Evolutionary conservation across 305 asterid genomes (phyloP).

Genomic region (Solanum chacoense): DNA sequence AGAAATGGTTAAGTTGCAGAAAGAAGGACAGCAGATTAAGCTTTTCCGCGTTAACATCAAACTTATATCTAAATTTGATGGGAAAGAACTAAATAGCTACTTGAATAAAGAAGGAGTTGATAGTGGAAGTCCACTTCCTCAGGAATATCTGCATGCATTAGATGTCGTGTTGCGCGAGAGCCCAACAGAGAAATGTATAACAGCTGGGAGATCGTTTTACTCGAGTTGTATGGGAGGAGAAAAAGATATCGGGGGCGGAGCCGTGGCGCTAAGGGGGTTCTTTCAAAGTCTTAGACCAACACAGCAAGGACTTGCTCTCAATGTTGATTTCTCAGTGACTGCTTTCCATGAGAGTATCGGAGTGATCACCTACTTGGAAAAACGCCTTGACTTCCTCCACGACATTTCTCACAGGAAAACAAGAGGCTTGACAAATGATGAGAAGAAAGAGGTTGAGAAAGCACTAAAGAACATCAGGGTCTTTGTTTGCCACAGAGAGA

Average conservation of each 20-base stretch:
- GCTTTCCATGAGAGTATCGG: constrained; percentile 93
- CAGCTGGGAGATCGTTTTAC: constrained; percentile 61
- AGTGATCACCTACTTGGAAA: constrained; percentile 67
- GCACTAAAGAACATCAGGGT: constrained; percentile 67
- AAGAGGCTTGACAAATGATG: constrained; percentile 36
- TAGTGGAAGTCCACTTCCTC: constrained; percentile 51
- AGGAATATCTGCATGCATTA: constrained; percentile 85
- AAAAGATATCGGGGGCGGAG: constrained; percentile 86
- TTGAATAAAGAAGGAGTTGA: constrained; percentile 40
- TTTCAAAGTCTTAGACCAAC: constrained; percentile 92
- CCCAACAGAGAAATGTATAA: constrained; percentile 54
- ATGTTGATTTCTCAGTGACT: constrained; percentile 81
- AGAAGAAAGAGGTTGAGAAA: constrained; percentile 65
- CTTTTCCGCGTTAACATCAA: constrained; percentile 59
- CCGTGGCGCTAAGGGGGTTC: constrained; percentile 68
- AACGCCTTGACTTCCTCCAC: constrained; percentile 53
- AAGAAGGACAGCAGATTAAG: constrained; percentile 27
- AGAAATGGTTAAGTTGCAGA: constrained; percentile 5
- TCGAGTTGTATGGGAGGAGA: constrained; percentile 60
- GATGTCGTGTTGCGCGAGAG: constrained; percentile 73
- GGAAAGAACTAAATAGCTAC: constrained; percentile 33
- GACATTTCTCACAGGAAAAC: constrained; percentile 30
- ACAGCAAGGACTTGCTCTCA: constrained; percentile 86
- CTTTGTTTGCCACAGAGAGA: constrained; percentile 81
- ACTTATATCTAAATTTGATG: constrained; percentile 77